Conservation (phyloP, 2,329 filamentous ascomycete species). For the Chaetomium olivaceum region DNA sequence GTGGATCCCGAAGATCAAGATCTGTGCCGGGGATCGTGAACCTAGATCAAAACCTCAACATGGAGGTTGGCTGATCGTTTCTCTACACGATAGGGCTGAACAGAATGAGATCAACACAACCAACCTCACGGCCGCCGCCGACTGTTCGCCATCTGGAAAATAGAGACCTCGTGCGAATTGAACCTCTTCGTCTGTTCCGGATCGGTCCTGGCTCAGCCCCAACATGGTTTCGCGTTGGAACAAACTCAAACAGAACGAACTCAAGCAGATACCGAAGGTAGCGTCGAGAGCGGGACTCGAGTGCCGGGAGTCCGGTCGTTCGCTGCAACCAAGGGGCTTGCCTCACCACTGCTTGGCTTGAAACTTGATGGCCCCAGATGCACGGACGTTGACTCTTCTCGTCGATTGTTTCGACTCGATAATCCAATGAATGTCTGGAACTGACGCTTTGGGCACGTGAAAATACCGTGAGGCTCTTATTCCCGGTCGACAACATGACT, state of each 20-base stretch:
- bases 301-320: not conserved
- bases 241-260: not conserved
- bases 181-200: not conserved
- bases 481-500: not conserved
- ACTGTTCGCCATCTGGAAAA: not conserved
- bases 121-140: not conserved
- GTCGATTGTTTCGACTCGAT: constrained; percentile 1
- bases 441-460: not conserved
- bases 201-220: not conserved
- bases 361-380: constrained; percentile 3
- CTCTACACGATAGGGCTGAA: not conserved
- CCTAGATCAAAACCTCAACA: not conserved
- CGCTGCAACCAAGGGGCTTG: not conserved
- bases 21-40: not conserved
- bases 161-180: not conserved
- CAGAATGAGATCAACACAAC: not conserved
- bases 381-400: constrained; percentile 1
- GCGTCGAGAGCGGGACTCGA: not conserved
- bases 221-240: constrained; percentile 2
- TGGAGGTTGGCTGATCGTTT: not conserved
- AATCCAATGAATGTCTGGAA: not conserved
- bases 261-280: not conserved
- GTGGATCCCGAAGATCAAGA: constrained; percentile 8
- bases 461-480: constrained; percentile 1
- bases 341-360: constrained; percentile 6